Base-by-base conservation (phyloP, 805 yeast genomes). In the Sugiyamaella boreocaroliniensis region DNA sequence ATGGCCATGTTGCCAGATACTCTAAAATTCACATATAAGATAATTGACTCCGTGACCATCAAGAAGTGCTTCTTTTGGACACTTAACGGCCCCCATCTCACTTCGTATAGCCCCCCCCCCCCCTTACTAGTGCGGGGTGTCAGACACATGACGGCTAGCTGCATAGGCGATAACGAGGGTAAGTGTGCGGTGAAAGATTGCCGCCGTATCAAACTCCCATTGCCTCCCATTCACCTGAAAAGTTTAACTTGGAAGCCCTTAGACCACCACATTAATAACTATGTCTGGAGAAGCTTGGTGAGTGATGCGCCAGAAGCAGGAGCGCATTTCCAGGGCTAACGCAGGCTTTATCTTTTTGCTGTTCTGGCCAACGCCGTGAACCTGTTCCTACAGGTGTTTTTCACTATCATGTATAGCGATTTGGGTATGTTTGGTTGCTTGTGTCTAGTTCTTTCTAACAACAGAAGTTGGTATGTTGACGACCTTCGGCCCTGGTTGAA, bases 331-430 rank as follows among this genome's bases (percentile, higher is more conserved):
- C 10, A 20, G n/a, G 12, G 42, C 57, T 50, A 50, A 54, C 53
- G 16, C 37, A 67, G 72, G 68, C 52, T 69, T 14, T 67, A 66
- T 54, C 55, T 66, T 37, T 55, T 68, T 44, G 88, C 96, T 9
- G 95, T 90, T 44, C 67, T 90, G 55, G 77, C 85, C 58, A 92
- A 92, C 71, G 93, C 95, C 55, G 80, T 86, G 62, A 89, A 86
- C 77, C 76, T 92, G 72, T 89, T 92, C 67, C 76, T 86, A 41
- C 97, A 90, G 74, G 97, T 90, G 52, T 93, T 86, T 71, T 90
- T 90, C 79, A 89, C 97, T 48, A 89, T 90, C 71, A 83, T 89
- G 85, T 92, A 86, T 76, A 86, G 95, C 59, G 98, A 90, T 72
- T 78, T 90, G 70, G 98, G 69, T 64, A 65, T 41, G 69, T 58